Base-by-base conservation (phyloP, 805 yeast genomes). In the Komagataella populi region DNA sequence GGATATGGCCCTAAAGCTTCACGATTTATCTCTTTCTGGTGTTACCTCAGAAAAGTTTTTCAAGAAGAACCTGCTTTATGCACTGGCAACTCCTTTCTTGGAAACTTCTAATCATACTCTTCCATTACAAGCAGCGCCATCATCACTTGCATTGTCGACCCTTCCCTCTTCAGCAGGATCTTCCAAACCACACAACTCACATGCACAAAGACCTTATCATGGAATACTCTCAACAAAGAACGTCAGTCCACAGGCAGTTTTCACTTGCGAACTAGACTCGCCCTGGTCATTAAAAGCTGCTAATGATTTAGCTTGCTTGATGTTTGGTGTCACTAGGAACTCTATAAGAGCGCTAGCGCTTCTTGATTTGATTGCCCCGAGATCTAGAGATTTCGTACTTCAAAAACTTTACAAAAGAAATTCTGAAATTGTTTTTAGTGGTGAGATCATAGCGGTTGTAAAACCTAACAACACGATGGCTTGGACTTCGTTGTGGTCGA, bases 401-500 rank as follows among this genome's bases (percentile, higher is more conserved):
- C 80, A 80, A 54, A 74, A 80, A 60, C 67, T 84, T 52, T 63
- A 66, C 48, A 62, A 64, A 62, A 55, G 48, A 54, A 64, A 55
- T 48, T 63, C 59, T 23, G 77, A 77, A 53, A 74, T 82, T 49
- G 77, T 83, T 0, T 85, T 85, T 60, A 77, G 89, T 1, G 97
- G 96, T 53, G 93, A 87, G 59, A 80, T 89, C 48, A 80, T 88
- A 10, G 96, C 95, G 7, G 84, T 89, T 48, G 71, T 77, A 45
- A 75, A 87, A 57, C 80, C 83, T 12, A 84, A 85, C 16, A 75
- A 74, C 48, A 75, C 75, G 24, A 69, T 77, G 53, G 85, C 90
- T 0, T 83, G 95, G 85, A 89, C 96, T 8, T 85, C 96, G 0
- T 65, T 90, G 52, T 91, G 96, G 96, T 95, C 93, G 0, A 89